These are phyloP conservation scores for Nitzschia putrida DNA, from an alignment of 108 stramenopile genomes.

Conservation along the genomic window DNA sequence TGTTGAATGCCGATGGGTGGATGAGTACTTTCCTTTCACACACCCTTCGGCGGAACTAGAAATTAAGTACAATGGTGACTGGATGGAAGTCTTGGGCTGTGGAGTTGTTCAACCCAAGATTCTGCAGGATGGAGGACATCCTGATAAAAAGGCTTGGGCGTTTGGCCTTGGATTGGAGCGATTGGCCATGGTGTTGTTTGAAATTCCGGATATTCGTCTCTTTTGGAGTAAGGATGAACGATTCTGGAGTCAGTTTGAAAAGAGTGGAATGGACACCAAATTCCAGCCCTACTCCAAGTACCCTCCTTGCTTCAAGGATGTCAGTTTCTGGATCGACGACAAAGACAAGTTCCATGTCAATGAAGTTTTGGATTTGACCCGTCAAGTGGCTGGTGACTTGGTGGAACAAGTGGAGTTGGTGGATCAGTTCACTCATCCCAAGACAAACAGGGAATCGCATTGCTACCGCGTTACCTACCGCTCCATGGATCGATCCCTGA, in stretches of 20 bases:
- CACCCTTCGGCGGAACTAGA: slow-evolving; percentile 92
- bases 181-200: slow-evolving; percentile 95
- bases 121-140: slow-evolving; percentile 26
- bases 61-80: slow-evolving; percentile 88
- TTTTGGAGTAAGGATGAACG: slow-evolving; percentile 94
- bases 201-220: slow-evolving; percentile 96
- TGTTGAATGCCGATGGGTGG: slow-evolving; percentile 66
- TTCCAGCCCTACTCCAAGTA: slow-evolving; percentile 95
- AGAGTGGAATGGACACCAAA: slow-evolving; percentile 61
- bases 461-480: slow-evolving; percentile 95
- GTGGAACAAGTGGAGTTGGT: slow-evolving; percentile 89
- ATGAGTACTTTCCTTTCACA: slow-evolving; percentile 97
- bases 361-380: slow-evolving; percentile 88
- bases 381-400: slow-evolving; percentile 92
- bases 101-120: slow-evolving; percentile 90
- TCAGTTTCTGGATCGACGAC: slow-evolving; percentile 82
- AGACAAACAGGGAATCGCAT: slow-evolving; percentile 72
- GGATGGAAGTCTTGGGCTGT: slow-evolving; percentile 97
- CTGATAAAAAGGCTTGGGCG: slow-evolving; percentile 77
- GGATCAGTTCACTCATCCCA: slow-evolving; percentile 93
- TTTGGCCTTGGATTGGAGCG: slow-evolving; percentile 96
- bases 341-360: slow-evolving; percentile 65
- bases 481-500: slow-evolving; percentile 94
- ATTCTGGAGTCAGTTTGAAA: slow-evolving; percentile 86
- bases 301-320: slow-evolving; percentile 93